These are phyloP conservation scores for Lodderomyces orthopsilosis DNA, from an alignment of 1,139 yeast genomes.

Conservation along the genomic window DNA sequence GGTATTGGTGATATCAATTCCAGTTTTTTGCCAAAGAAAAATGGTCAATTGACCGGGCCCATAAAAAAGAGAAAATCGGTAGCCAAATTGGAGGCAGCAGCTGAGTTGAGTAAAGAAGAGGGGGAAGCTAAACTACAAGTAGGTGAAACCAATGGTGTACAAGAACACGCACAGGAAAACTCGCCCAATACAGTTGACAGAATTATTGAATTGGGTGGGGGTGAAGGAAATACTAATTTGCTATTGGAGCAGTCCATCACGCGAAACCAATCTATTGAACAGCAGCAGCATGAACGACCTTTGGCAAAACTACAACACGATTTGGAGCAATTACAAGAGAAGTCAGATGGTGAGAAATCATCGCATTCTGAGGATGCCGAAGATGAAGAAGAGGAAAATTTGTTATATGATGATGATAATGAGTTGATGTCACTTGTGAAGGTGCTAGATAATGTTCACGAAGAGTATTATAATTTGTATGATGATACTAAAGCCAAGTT, in stretches of 20 bases:
- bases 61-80: conserved; percentile 58
- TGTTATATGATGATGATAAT: conserved; percentile 75
- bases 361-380: conserved; percentile 15
- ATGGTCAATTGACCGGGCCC: conserved; percentile 67
- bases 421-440: conserved; percentile 66
- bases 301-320: conserved; percentile 79
- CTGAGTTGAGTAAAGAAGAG: conserved; percentile 13
- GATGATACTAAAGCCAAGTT: conserved; percentile 19
- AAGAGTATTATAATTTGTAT: conserved; percentile 56
- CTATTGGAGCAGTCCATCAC: conserved; percentile 54
- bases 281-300: conserved; percentile 73
- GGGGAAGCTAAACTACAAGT: conserved; percentile 6
- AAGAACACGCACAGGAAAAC: background rate
- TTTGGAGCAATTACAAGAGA: conserved; percentile 54
- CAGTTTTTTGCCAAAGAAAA: conserved; percentile 81
- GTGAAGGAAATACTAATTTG: conserved; percentile 44
- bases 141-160: conserved; percentile 8
- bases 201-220: conserved; percentile 47
- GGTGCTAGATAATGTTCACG: conserved; percentile 64
- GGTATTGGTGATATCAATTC: conserved; percentile 98
- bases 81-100: conserved; percentile 45
- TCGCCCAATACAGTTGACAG: conserved; percentile 46
- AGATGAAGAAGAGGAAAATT: conserved; percentile 38
- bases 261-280: conserved; percentile 57
- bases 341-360: conserved; percentile 13